Evolutionary conservation across 2,329 filamentous ascomycete species (phyloP).

Genomic region (Xylariales sp.): DNA sequence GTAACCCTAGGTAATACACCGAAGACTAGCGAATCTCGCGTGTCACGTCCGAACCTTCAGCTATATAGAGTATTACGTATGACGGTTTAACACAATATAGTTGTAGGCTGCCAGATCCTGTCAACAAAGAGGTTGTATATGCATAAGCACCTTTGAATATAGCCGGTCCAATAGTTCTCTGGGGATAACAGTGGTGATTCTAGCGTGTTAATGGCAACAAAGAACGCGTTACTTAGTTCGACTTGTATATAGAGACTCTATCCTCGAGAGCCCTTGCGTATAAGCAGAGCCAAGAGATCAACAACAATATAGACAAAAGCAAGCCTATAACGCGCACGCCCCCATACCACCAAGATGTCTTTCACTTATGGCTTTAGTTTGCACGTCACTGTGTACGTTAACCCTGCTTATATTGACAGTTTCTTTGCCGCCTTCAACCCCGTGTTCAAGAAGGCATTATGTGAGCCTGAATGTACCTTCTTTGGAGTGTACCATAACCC

Average conservation of each 20-base stretch:
- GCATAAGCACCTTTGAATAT: not conserved
- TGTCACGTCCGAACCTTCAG: too few species aligned
- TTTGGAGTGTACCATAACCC: conserved; percentile 55
- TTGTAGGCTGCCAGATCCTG: not conserved
- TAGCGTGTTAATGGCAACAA: not conserved
- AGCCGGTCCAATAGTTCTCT: not conserved
- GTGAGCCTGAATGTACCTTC: conserved; percentile 56
- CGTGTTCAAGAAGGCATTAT: conserved; percentile 53
- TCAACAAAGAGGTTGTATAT: not conserved
- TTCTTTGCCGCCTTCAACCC: conserved; percentile 50
- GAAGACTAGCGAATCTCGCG: too few species aligned
- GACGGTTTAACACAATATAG: too few species aligned
- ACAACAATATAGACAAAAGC: not conserved
- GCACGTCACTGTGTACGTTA: conserved; percentile 43
- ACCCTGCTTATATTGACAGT: conserved; percentile 39
- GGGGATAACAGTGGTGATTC: not conserved
- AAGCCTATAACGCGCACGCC: too few species aligned
- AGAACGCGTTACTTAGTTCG: not conserved
- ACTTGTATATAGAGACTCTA: too few species aligned
- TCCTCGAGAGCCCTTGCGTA: too few species aligned
- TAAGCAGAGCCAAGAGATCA: not conserved
- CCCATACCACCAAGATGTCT: conserved; percentile 13
- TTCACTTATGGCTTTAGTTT: conserved; percentile 38
- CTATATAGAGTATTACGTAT: too few species aligned
- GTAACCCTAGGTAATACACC: too few species aligned